Evolutionary conservation across 2,329 filamentous ascomycete genomes (phyloP).

Genomic region (Knoxdaviesia capensis): DNA sequence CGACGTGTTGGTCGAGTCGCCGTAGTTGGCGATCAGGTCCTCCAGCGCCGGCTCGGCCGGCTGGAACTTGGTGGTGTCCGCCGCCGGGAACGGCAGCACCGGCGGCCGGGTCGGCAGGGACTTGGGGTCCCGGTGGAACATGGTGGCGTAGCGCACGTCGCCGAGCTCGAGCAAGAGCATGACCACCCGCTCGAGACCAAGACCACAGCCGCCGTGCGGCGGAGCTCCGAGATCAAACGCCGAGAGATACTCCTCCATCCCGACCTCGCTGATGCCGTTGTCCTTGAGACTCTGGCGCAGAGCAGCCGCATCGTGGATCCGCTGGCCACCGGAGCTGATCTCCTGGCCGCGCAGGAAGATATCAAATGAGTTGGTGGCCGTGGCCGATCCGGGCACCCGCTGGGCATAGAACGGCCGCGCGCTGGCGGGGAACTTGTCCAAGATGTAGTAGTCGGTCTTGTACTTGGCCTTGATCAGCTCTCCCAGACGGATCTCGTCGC

Average conservation of each 20-base stretch:
- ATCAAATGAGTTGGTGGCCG: constrained; percentile 79
- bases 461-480: constrained; percentile 72
- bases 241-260: constrained; percentile 78
- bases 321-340: constrained; percentile 79
- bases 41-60: constrained; percentile 47
- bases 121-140: constrained; percentile 78
- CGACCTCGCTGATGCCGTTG: constrained; percentile 55
- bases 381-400: constrained; percentile 51
- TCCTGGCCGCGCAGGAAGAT: constrained; percentile 89
- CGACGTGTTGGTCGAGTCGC: constrained; percentile 81
- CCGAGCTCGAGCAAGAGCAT: constrained; percentile 73
- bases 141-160: constrained; percentile 71
- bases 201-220: constrained; percentile 75
- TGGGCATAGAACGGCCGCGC: constrained; percentile 86
- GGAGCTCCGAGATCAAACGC: constrained; percentile 79
- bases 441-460: constrained; percentile 76
- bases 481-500: constrained; percentile 73
- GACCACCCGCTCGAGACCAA: constrained; percentile 74
- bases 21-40: constrained; percentile 86
- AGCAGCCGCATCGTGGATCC: constrained; percentile 63
- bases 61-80: constrained; percentile 43
- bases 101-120: constrained; percentile 51
- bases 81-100: constrained; percentile 66
- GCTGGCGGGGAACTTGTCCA: constrained; percentile 77
- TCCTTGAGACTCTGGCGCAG: constrained; percentile 60